Percentiles rank a stretch among this genome's conserved stretches.
These are phyloP conservation scores for Aspergillus asperescens DNA, from an alignment of 495 filamentous ascomycete genomes.

Conservation along the genomic window DNA sequence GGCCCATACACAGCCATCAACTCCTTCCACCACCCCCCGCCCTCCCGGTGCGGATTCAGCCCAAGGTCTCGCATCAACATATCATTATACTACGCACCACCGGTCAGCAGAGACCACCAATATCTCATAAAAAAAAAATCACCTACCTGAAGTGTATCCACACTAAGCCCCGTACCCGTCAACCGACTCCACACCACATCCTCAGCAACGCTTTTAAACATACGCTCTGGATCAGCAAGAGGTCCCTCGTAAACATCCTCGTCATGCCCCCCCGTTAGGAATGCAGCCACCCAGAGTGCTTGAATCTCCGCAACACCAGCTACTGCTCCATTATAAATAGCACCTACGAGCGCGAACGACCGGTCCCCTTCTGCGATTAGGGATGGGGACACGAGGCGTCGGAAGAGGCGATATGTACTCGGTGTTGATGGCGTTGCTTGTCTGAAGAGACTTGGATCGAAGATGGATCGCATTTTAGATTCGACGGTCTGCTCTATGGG, in stretches of 20 bases:
- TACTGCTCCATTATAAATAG: constrained; percentile 51
- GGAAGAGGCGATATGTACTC: constrained; percentile 46
- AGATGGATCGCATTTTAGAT: constrained; percentile 5
- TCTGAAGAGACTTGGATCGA: constrained; percentile 8
- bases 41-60: constrained; percentile 27
- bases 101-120: background rate
- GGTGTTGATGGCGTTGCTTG: constrained; percentile 20
- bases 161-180: constrained; percentile 23
- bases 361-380: constrained; percentile 49
- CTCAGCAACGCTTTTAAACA: constrained; percentile 19
- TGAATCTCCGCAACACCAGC: constrained; percentile 56
- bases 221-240: background rate
- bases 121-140: background rate
- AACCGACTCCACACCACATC: constrained; percentile 26
- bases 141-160: constrained; percentile 30
- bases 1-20: constrained; percentile 26
- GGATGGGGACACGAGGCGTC: constrained; percentile 49
- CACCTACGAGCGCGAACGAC: constrained; percentile 58
- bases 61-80: constrained; percentile 28
- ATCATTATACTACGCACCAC: constrained; percentile 30
- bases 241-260: background rate
- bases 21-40: constrained; percentile 23
- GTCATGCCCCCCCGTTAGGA: constrained; percentile 33
- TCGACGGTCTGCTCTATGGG: constrained; percentile 14
- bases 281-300: constrained; percentile 63